Evolutionary conservation across 768 basidiomycete species (phyloP), one percentile per base, ranked within the genome.

Genomic region (Boletales sp.): DNA sequence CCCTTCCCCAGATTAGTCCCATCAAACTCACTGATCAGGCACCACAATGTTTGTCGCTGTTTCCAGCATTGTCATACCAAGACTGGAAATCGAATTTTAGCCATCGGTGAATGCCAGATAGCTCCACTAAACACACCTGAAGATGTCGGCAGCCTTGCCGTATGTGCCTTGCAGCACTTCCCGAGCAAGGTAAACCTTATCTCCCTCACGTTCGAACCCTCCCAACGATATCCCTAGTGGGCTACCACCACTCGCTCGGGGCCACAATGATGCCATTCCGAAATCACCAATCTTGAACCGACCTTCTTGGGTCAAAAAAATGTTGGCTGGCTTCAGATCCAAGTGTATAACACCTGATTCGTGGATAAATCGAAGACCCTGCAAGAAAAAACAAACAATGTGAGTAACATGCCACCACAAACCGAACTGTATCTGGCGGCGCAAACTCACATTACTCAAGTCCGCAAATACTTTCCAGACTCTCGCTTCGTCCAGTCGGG

Each of bases 281-380:
- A 98, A 97, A 68, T 99, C 97, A 8, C 95, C 95, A 66, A 99
- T 93, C 73, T 92, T 93, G 73, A 99, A 87, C 40, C 87, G 80
- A 2, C 97, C 97, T 38, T 84, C 80, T 8, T 76, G 75, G 10
- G 90, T 93, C 59, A 99, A 77, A 64, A 99, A 93, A 44, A 99
- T 86, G 66, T 99, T 99, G 38, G 92, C 92, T 12, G 97, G 97
- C 73, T 99, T 99, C 56, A 99, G 71, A 72, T 99, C 97, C 47
- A 99, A 80, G 72, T 99, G 97, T 43, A 98, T 87, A 50, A 97
- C 83, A 48, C 87, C 86, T 39, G 85, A 80, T 58, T 81, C 78
- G 69, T 99, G 97, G 50, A 99, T 88, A 71, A 97, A 94, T 51
- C 76, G 74, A 52, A 98, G 74, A 54, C 94, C 95, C 84, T 87